These are phyloP conservation scores for Pseudisothecium myosuroides DNA, from an alignment of 225 moss, liverwort and hornwort genomes.

Conservation along the genomic window DNA sequence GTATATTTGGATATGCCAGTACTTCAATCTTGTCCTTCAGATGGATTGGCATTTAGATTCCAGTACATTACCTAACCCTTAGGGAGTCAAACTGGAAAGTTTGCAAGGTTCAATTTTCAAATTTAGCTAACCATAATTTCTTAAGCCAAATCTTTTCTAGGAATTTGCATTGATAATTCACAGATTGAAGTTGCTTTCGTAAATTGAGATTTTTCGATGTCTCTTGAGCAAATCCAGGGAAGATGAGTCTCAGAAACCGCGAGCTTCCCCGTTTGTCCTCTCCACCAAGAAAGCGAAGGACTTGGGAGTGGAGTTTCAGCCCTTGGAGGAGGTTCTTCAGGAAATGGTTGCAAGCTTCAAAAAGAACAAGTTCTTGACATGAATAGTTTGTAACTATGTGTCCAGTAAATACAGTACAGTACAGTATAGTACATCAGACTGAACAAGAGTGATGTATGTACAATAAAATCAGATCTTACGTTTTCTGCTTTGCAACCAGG, in stretches of 20 bases:
- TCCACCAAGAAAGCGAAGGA: not conserved
- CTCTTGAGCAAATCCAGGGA: not conserved
- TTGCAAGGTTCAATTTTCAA: not conserved
- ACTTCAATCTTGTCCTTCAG: not conserved
- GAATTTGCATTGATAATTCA: not conserved
- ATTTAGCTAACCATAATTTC: not conserved
- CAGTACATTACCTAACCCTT: not conserved
- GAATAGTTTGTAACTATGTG: too few relatives aligned
- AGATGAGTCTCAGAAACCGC: not conserved
- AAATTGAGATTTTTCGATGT: not conserved
- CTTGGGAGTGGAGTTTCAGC: not conserved
- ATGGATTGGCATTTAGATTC: too few relatives aligned
- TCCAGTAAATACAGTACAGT: not conserved
- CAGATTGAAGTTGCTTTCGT: too few relatives aligned
- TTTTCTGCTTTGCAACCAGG: not conserved
- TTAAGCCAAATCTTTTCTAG: not conserved
- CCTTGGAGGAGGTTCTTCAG: constrained; percentile 7
- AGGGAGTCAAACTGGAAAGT: not conserved
- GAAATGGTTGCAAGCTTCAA: constrained; percentile 1
- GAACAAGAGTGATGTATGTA: not conserved
- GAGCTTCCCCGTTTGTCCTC: not conserved
- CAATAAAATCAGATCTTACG: not conserved
- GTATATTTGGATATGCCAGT: not conserved
- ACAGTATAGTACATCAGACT: not conserved
- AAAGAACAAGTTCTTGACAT: not conserved